Evolutionary conservation across 2,329 filamentous ascomycete genomes (phyloP).

Genomic region (Colletotrichum sansevieriae): DNA sequence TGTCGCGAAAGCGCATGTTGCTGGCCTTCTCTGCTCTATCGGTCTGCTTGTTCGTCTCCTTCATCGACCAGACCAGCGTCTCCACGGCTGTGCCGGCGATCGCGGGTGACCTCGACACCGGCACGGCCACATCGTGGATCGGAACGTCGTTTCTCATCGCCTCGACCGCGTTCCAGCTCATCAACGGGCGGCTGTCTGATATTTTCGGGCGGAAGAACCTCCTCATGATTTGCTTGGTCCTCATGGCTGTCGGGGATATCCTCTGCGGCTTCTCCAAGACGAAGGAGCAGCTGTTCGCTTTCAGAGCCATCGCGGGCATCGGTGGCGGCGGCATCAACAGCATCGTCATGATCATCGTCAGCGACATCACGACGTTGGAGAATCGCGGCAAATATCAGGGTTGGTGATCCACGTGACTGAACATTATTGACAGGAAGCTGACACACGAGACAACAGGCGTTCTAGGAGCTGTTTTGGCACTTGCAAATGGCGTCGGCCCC

Average conservation of each 20-base stretch:
- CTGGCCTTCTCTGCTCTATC: conserved; percentile 48
- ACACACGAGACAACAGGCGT: conserved; percentile 34
- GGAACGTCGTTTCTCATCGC: conserved; percentile 55
- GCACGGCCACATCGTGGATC: conserved; percentile 51
- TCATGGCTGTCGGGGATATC: conserved; percentile 49
- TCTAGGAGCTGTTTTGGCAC: conserved; percentile 47
- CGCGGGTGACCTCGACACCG: conserved; percentile 48
- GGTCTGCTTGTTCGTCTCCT: conserved; percentile 50
- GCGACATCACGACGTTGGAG: conserved; percentile 52
- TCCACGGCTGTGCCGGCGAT: conserved; percentile 55
- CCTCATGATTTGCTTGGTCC: conserved; percentile 46
- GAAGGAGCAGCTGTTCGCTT: conserved; percentile 51
- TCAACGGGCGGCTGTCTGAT: conserved; percentile 52
- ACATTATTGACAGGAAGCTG: no score
- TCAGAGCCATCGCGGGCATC: conserved; percentile 51
- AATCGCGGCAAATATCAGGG: conserved; percentile 52
- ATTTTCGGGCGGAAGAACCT: conserved; percentile 54
- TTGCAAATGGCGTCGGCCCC: conserved; percentile 55
- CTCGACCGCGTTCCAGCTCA: conserved; percentile 52
- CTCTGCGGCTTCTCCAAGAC: conserved; percentile 51
- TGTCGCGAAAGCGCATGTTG: conserved; percentile 50
- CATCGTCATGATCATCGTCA: conserved; percentile 54
- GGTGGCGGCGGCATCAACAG: conserved; percentile 53
- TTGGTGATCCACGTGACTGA: conserved; percentile 1
- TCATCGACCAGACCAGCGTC: conserved; percentile 54